Base-by-base conservation (phyloP, 345 rosid species). In the Arabidopsis thaliana region DNA sequence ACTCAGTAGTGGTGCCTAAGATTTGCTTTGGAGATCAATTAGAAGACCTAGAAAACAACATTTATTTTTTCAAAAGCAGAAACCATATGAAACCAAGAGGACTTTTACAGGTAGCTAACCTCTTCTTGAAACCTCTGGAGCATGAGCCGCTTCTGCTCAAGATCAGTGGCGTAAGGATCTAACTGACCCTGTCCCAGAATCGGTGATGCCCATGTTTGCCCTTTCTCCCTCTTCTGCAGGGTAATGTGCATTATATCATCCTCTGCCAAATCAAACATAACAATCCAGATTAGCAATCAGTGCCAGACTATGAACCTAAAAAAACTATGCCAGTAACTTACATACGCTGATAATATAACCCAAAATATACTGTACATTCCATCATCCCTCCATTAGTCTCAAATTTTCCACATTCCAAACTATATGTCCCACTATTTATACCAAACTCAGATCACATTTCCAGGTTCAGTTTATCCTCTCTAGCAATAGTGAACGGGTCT, bases 51-150 rank as follows among this genome's bases (percentile, higher is more conserved):
- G 30, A 51, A 25, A n/a, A 7, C 1, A 32, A 41, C 68, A 49
- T 10, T 0, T 1, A 1, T 0, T 1, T 7, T 32, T 33, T 8
- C 42, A 34, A 59, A 44, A 12, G 25, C 7, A 34, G 32, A 30
- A 62, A 38, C 32, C 23, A 49, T 1, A 46, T 23, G 2, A 75
- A 67, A 60, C 8, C 64, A 51, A 52, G 49, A 34, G 6, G 33
- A 16, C 1, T 11, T 24, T n/a, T 2, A 44, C 20, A 8, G 3
- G 45, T 11, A 25, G n/a, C 75, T 84, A 78, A 87, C 97, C 97
- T 91, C 97, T 82, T 91, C 96, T 75, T 94, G 97, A 79, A 94
- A 94, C 80, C 97, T 94, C 84, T 90, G 92, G 30, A 94, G 88
- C 98, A 90, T 94, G 72, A 92, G 92, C 1, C 96, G 89, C 73